Conservation (phyloP, 2,329 filamentous ascomycete genomes). For the Plenodomus lindquistii region DNA sequence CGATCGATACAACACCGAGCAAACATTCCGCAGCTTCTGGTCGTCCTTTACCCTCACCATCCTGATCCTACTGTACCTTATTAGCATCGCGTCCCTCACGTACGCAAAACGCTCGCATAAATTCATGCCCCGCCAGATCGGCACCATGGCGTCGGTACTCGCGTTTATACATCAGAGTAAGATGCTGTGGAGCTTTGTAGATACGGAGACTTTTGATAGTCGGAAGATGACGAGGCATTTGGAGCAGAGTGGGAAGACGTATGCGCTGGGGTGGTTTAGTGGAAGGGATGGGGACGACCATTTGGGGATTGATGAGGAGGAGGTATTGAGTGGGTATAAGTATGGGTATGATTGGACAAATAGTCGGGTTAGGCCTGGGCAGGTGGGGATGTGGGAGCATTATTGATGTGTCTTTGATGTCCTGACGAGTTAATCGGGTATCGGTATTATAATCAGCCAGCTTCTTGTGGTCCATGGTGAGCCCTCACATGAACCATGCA, state of each 20-base stretch:
- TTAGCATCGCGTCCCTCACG: conserved; percentile 61
- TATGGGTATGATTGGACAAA: conserved; percentile 56
- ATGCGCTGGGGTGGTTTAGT: conserved; percentile 76
- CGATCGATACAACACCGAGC: conserved; percentile 42
- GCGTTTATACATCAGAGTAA: conserved; percentile 80
- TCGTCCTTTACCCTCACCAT: conserved; percentile 65
- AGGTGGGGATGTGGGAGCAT: conserved; percentile 30
- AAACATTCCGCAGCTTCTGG: conserved; percentile 65
- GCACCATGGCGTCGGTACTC: conserved; percentile 74
- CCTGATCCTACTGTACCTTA: conserved; percentile 69
- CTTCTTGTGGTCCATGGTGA: no score
- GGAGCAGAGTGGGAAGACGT: conserved; percentile 65
- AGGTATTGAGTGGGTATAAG: conserved; percentile 66
- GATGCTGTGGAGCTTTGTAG: conserved; percentile 77
- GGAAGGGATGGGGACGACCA: conserved; percentile 74
- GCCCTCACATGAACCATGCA: not conserved
- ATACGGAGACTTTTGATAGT: conserved; percentile 66
- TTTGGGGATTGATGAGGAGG: conserved; percentile 78
- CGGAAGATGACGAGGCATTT: conserved; percentile 65
- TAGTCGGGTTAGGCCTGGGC: conserved; percentile 38
- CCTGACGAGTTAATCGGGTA: not conserved
- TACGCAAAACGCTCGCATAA: conserved; percentile 66
- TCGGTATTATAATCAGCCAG: no score
- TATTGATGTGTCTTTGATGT: conserved; percentile 10
- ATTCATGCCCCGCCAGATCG: conserved; percentile 77